phyloP scores from a whole-genome alignment of 139 green algal genomes.

The Gonium pectorale region DNA sequence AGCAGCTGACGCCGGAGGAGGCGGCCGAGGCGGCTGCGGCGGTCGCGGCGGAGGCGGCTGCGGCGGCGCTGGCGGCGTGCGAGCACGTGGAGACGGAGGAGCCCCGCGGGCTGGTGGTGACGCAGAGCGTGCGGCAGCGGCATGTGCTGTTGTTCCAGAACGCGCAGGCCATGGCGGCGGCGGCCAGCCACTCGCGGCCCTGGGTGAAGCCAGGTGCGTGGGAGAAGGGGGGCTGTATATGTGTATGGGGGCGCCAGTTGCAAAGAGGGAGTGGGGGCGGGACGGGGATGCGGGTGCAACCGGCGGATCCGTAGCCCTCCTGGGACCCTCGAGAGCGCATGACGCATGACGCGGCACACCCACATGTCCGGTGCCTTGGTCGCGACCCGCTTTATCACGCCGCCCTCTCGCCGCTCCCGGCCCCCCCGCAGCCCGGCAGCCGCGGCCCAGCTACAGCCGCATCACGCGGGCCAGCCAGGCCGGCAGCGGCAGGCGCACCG shows the following conservation, averaged over 20 bases:
- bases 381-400: no score
- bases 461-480: background rate
- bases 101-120: conserved; percentile 5
- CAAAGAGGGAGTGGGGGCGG: background rate
- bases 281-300: background rate
- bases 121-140: background rate
- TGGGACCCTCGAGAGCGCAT: no score
- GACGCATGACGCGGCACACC: no score
- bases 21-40: no score
- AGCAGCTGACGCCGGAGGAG: no score
- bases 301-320: no score
- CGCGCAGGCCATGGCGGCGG: conserved; percentile 1
- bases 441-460: conserved; percentile 13
- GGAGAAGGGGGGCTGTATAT: background rate
- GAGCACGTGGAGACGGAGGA: conserved; percentile 43
- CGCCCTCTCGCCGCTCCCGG: background rate
- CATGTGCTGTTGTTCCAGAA: conserved; percentile 31
- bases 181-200: conserved; percentile 2
- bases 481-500: background rate
- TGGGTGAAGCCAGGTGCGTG: conserved; percentile 27
- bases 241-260: background rate
- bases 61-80: no score
- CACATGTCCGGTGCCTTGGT: no score
- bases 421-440: conserved; percentile 11
- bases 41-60: no score